phyloP scores from a whole-genome alignment of 2,329 filamentous ascomycete species.

The Talaromyces funiculosus region DNA sequence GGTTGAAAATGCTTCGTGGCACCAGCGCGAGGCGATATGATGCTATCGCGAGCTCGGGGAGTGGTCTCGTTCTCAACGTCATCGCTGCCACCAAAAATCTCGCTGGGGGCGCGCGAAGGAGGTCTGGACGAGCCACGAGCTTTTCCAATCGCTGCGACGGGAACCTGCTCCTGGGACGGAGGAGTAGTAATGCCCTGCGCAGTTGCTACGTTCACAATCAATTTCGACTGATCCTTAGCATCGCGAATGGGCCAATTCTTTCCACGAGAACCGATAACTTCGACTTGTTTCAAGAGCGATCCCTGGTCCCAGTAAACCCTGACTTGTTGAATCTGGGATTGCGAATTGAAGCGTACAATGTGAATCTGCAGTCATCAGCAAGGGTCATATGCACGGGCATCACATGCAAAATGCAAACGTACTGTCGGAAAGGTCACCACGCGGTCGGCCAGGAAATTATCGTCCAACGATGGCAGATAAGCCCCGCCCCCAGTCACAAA shows the following conservation, averaged over 20 bases:
- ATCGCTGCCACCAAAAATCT: conserved; percentile 55
- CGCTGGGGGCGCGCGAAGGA: conserved; percentile 59
- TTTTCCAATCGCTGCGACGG: not conserved
- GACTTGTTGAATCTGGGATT: conserved; percentile 77
- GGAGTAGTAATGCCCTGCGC: conserved; percentile 22
- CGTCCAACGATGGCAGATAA: conserved; percentile 83
- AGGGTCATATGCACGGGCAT: not conserved
- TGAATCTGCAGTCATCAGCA: conserved; percentile 57
- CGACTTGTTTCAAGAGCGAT: conserved; percentile 83
- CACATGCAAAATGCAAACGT: conserved; percentile 37
- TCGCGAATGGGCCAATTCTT: conserved; percentile 95
- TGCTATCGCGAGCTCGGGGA: conserved; percentile 8
- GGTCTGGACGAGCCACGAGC: conserved; percentile 60
- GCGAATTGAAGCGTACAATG: conserved; percentile 73
- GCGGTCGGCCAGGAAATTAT: conserved; percentile 86
- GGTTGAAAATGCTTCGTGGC: conserved; percentile 12
- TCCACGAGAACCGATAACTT: conserved; percentile 83
- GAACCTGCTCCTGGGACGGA: not conserved
- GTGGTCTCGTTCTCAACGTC: conserved; percentile 35
- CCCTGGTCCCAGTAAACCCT: conserved; percentile 94
- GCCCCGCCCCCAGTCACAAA: conserved; percentile 76
- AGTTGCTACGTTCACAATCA: conserved; percentile 55
- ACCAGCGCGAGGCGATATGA: conserved; percentile 17
- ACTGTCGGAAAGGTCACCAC: conserved; percentile 76
- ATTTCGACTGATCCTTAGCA: conserved; percentile 71